Base-by-base conservation (phyloP, 768 basidiomycete genomes). In the Tephrocybe sp. region DNA sequence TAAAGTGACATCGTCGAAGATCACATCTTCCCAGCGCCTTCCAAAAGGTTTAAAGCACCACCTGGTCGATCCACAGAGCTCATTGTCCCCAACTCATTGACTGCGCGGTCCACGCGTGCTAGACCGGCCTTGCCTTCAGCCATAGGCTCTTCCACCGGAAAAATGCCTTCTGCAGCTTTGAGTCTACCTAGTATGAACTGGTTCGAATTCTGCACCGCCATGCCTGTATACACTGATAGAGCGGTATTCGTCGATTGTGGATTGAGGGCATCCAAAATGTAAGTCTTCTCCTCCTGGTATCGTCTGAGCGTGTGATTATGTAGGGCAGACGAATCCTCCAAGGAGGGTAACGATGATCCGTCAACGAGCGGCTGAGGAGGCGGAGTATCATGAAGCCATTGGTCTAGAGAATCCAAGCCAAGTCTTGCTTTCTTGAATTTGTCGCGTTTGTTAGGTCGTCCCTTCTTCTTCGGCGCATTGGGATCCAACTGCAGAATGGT, bases 401-500 rank as follows among this genome's bases (percentile, higher is more conserved):
- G 68, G 18, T 80, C 78, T 54, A 89, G 63, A 3, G 69, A 68
- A 3, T 68, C 70, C 1, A 85, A 59, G 0, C 80, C 75, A 7
- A 73, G 68, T 58, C 77, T 76, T 4, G 79, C 78, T 64, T 77
- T 84, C 57, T 76, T 77, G 3, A 67, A 67, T 63, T 77, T 83
- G 40, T 86, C 86, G 3, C 80, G 75, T 58, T 73, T 84, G 4
- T 83, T 75, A 1, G 85, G 85, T 0, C 87, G 77, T 6, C 87
- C 87, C 62, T 76, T 84, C 62, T 81, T 79, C 65, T 76, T 83
- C 28, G 70, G 63, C 21, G 48, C 60, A 14, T 51, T 52, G 2
- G 54, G 44, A 5, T 68, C 69, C 2, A 50, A 41, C 10, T 62
- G 48, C 20, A 65, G 54, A 2, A 56, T 55, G 30, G 62, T 53